phyloP scores from a whole-genome alignment of 2,329 filamentous ascomycete species.

The Cercospora citrullina region DNA sequence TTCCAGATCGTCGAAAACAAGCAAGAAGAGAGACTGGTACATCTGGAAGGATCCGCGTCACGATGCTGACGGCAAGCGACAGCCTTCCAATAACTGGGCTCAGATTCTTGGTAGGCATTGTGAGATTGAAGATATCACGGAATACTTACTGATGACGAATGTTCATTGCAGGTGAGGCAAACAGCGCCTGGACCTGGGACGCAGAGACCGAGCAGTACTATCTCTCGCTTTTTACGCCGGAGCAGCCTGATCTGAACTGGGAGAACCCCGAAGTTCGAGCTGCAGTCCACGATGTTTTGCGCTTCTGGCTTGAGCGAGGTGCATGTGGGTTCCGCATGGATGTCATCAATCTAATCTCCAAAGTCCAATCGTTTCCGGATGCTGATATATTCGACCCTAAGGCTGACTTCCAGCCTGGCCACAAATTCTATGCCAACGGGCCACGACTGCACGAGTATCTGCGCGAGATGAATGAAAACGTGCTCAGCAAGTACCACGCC shows the following conservation, averaged over 20 bases:
- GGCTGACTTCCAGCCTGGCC: constrained; percentile 50
- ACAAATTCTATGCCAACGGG: constrained; percentile 57
- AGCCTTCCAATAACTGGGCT: constrained; percentile 59
- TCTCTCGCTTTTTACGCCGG: constrained; percentile 48
- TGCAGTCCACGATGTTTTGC: constrained; percentile 50
- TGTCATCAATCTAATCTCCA: constrained; percentile 53
- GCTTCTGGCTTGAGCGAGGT: constrained; percentile 52
- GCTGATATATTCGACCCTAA: constrained; percentile 45
- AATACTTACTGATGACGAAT: not conserved
- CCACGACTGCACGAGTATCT: constrained; percentile 60
- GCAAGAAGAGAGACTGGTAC: constrained; percentile 62
- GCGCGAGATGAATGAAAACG: constrained; percentile 53
- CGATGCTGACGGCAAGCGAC: constrained; percentile 54
- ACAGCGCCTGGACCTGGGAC: constrained; percentile 49
- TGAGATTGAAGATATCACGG: not conserved
- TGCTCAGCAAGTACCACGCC: constrained; percentile 58
- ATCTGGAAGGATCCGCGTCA: constrained; percentile 63
- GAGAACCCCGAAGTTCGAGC: constrained; percentile 47
- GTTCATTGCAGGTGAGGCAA: constrained; percentile 35
- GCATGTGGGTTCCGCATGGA: constrained; percentile 49
- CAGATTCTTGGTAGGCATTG: constrained; percentile 33
- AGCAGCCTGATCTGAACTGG: constrained; percentile 53
- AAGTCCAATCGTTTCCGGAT: constrained; percentile 46
- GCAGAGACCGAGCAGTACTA: constrained; percentile 51
- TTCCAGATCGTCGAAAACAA: constrained; percentile 52